These are phyloP conservation scores for Aspergillus intermedius DNA, from an alignment of 2,329 filamentous ascomycete genomes.

Conservation along the genomic window DNA sequence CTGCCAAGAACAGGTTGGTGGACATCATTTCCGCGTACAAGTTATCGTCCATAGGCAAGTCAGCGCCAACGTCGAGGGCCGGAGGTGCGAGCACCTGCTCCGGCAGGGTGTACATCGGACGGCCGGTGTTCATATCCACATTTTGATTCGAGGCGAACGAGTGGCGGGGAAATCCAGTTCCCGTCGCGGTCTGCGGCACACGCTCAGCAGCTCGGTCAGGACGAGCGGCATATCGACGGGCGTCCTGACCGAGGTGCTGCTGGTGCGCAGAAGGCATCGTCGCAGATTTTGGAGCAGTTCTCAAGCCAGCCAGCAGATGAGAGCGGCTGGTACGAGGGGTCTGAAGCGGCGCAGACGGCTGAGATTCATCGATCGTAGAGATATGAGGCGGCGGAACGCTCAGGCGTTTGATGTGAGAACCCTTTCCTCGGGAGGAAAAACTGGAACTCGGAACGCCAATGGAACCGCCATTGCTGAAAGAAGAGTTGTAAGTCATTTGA, in stretches of 20 bases:
- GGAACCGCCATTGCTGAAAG: conserved; percentile 58
- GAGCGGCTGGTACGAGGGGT: conserved; percentile 92
- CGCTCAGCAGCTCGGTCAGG: conserved; percentile 40
- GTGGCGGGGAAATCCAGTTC: conserved; percentile 46
- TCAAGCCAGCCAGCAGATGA: conserved; percentile 84
- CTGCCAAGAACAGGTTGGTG: conserved; percentile 84
- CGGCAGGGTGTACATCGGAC: conserved; percentile 61
- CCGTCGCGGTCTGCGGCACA: conserved; percentile 55
- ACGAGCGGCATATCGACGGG: conserved; percentile 42
- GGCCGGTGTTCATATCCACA: conserved; percentile 39
- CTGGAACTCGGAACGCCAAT: conserved; percentile 71
- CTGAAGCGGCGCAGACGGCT: conserved; percentile 61
- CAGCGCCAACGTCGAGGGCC: conserved; percentile 62
- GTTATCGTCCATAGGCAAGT: conserved; percentile 74
- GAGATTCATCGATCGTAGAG: conserved; percentile 56
- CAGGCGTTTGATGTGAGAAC: conserved; percentile 82
- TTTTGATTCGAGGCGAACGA: conserved; percentile 28
- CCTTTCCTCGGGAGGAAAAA: conserved; percentile 78
- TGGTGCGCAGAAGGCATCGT: conserved; percentile 62
- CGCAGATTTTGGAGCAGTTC: conserved; percentile 85
- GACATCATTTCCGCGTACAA: conserved; percentile 83
- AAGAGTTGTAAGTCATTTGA: conserved; percentile 93
- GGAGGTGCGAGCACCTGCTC: conserved; percentile 71
- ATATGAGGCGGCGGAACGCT: conserved; percentile 70
- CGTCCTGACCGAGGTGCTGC: conserved; percentile 45